A percentile compares a stretch with the other conserved stretches of the same genome.
phyloP scores from a whole-genome alignment of 345 rosid genomes.

The Nasturtium officinale region DNA sequence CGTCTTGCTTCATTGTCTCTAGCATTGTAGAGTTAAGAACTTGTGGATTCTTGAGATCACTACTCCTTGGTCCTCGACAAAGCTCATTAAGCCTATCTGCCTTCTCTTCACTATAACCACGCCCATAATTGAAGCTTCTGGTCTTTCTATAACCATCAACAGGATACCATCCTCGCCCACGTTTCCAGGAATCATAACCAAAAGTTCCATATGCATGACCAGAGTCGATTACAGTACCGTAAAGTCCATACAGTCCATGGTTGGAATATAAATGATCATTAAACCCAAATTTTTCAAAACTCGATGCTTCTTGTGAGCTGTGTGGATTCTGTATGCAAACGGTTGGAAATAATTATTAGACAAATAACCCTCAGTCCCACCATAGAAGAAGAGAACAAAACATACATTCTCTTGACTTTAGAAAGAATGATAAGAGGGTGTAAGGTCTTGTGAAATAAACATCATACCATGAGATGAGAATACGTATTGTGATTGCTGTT shows the following conservation, averaged over 20 bases:
- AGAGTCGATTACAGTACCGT: slow-evolving; percentile 50
- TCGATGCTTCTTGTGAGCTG: slow-evolving; percentile 50
- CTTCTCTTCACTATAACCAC: slow-evolving; percentile 60
- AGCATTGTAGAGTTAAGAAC: slow-evolving; percentile 41
- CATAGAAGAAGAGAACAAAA: neutral
- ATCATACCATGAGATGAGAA: slow-evolving; percentile 56
- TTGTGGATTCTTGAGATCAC: slow-evolving; percentile 52
- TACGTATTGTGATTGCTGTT: slow-evolving; percentile 43
- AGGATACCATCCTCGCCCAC: slow-evolving; percentile 62
- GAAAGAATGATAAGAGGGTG: slow-evolving; percentile 9
- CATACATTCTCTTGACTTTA: neutral
- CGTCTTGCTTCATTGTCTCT: slow-evolving; percentile 45
- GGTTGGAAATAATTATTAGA: neutral
- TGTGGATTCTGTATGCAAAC: slow-evolving; percentile 49
- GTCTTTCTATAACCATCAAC: slow-evolving; percentile 60
- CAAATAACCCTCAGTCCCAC: neutral
- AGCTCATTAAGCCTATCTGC: slow-evolving; percentile 75
- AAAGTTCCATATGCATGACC: slow-evolving; percentile 58
- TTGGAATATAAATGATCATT: slow-evolving; percentile 57
- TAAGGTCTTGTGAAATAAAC: neutral
- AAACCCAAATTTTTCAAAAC: slow-evolving; percentile 51
- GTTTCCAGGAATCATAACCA: slow-evolving; percentile 64
- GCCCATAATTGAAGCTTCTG: slow-evolving; percentile 48
- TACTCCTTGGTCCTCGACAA: slow-evolving; percentile 74
- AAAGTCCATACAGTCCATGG: slow-evolving; percentile 57